phyloP scores from a whole-genome alignment of 2,329 filamentous ascomycete species.

The Chaetothyriales sp. region DNA sequence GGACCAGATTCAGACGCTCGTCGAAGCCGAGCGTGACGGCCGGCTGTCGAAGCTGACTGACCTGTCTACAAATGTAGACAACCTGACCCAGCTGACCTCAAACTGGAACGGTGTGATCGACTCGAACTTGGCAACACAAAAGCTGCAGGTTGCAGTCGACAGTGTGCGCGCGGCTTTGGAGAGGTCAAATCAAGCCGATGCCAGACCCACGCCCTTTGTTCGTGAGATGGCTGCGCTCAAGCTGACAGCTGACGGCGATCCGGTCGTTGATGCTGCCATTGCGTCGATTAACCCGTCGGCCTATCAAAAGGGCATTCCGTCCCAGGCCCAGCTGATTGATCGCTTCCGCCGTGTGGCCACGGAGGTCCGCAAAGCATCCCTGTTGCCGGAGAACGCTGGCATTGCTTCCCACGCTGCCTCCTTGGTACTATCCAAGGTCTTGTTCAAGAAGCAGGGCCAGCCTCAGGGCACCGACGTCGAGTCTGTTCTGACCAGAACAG shows the following conservation, averaged over 20 bases:
- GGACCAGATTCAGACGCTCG: conserved; percentile 58
- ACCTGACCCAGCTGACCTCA: conserved; percentile 73
- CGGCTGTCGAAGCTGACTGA: conserved; percentile 74
- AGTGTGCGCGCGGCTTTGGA: conserved; percentile 74
- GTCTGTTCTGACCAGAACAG: conserved; percentile 76
- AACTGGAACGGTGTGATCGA: conserved; percentile 89
- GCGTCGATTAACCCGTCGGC: conserved; percentile 88
- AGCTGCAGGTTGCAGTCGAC: conserved; percentile 89
- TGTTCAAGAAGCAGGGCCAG: conserved; percentile 87
- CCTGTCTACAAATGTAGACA: conserved; percentile 59
- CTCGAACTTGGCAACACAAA: conserved; percentile 79
- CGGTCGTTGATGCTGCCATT: conserved; percentile 82
- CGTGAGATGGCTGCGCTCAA: conserved; percentile 87
- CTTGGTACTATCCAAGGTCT: conserved; percentile 75
- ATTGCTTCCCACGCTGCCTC: conserved; percentile 88
- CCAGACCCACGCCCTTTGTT: conserved; percentile 62
- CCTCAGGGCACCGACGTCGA: conserved; percentile 81
- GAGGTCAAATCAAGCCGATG: conserved; percentile 41
- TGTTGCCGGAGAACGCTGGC: conserved; percentile 84
- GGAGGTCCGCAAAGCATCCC: conserved; percentile 85
- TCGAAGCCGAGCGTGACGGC: conserved; percentile 76
- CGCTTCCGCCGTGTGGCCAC: conserved; percentile 83
- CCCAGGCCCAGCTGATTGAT: conserved; percentile 73
- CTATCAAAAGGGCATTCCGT: conserved; percentile 83
- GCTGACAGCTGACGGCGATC: conserved; percentile 70